Evolutionary conservation across 768 basidiomycete genomes (phyloP).

Genomic region (Amanita fuliginea): DNA sequence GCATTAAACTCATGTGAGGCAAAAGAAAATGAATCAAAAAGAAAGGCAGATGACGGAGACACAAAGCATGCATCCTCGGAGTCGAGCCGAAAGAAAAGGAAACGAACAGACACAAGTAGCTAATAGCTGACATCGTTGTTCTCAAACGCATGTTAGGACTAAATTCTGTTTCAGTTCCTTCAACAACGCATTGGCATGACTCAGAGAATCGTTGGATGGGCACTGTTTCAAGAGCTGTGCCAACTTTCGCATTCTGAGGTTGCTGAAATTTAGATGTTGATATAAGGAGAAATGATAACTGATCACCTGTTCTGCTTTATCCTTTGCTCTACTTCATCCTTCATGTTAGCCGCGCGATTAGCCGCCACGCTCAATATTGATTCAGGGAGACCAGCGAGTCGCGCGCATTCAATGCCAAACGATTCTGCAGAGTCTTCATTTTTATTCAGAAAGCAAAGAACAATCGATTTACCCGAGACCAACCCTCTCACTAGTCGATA

Average conservation of each 20-base stretch:
- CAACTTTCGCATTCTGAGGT: conserved; percentile 14
- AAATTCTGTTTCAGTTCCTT: conserved; percentile 18
- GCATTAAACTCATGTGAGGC: conserved; percentile 10
- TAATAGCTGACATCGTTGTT: background rate
- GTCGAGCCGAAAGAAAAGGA: conserved; percentile 20
- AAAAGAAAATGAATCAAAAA: conserved; percentile 11
- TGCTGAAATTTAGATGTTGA: background rate
- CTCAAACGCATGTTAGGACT: conserved; percentile 1
- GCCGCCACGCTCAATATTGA: conserved; percentile 52
- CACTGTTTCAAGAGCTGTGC: conserved; percentile 18
- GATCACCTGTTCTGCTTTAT: conserved; percentile 39
- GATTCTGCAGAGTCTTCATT: conserved; percentile 35
- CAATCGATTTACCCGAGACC: conserved; percentile 34
- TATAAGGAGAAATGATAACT: background rate
- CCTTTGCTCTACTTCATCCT: conserved; percentile 37
- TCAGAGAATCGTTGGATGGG: conserved; percentile 9
- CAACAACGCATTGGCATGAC: conserved; percentile 7
- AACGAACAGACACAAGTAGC: conserved; percentile 13
- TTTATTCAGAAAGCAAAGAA: background rate
- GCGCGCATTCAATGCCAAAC: conserved; percentile 88
- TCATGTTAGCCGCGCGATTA: conserved; percentile 42
- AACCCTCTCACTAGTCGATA: conserved; percentile 68
- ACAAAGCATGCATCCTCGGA: background rate
- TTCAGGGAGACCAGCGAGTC: conserved; percentile 77
- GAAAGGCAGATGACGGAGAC: conserved; percentile 11